Evolutionary conservation across 768 basidiomycete genomes (phyloP).

Genomic region (Mycena amicta): DNA sequence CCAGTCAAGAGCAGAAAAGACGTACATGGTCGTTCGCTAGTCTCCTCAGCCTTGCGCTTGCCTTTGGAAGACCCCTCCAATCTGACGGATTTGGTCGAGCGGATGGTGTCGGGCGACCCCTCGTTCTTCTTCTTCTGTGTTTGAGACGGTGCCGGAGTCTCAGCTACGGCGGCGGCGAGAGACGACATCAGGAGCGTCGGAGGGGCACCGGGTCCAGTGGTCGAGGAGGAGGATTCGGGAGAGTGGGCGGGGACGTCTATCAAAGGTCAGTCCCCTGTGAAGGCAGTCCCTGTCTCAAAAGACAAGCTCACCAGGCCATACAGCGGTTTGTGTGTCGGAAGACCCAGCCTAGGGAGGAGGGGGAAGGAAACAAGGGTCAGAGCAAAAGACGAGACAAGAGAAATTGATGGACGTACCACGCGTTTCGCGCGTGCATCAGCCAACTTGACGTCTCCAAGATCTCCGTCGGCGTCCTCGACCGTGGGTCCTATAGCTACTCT

Average conservation of each 20-base stretch:
- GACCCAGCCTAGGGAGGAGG: conserved; percentile 17
- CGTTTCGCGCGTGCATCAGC: conserved; percentile 19
- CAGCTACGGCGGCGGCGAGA: too few relatives aligned
- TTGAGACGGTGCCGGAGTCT: too few relatives aligned
- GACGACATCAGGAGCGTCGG: conserved; percentile 6
- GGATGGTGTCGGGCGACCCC: background rate
- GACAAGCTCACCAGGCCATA: conserved; percentile 19
- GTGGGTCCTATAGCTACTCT: conserved; percentile 1
- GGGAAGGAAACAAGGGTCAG: conserved; percentile 6
- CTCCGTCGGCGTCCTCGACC: background rate
- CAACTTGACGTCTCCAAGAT: conserved; percentile 8
- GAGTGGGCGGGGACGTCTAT: conserved; percentile 13
- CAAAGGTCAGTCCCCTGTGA: background rate
- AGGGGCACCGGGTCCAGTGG: background rate
- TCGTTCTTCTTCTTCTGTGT: background rate
- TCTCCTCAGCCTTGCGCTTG: background rate
- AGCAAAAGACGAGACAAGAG: conserved; percentile 6
- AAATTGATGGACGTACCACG: conserved; percentile 18
- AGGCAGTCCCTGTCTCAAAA: too few relatives aligned
- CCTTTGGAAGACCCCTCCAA: background rate
- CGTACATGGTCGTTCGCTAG: background rate
- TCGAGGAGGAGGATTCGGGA: conserved; percentile 18
- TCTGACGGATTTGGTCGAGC: background rate
- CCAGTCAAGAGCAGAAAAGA: background rate
- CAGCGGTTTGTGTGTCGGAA: conserved; percentile 13